Base-by-base conservation (phyloP, 1,284 basidiomycete species). In the Ceratobasidium sp. region DNA sequence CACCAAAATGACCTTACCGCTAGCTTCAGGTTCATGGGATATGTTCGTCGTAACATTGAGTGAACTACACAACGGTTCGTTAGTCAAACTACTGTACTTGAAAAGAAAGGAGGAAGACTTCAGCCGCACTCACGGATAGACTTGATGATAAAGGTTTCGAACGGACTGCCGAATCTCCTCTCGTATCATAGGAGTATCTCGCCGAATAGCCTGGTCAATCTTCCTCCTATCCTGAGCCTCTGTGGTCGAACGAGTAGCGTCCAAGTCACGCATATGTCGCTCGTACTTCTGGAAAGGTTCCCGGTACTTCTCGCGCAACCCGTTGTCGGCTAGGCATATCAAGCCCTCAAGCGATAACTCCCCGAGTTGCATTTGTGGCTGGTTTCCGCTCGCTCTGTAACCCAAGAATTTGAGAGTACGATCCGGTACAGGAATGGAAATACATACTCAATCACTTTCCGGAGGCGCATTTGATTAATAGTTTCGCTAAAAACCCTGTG, bases 51-150 rank as follows among this genome's bases (percentile, higher is more conserved):
- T 61, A n/a, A 75, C 12, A n/a, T 51, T 20, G 39, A 75, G 26
- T 12, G 71, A 71, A 6, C 71, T 75, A 10, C 3, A 13, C 6
- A 39, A 33, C 2, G 18, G 26, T 44, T 15, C 4, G n/a, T 15
- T n/a, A 20, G 40, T 46, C 33, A 26, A 13, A 10, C 15, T 26
- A 33, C 3, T 26, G 20, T 20, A 0, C 13, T 18, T 55, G 13
- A 69, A 23, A 33, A 33, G 33, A 33, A 1, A 4, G 33, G 33
- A 1, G 0, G 42, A n/a, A 23, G 39, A 18, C 13, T 23, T 6
- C 9, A 49, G 46, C 6, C 20, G 12, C 33, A 64, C 72, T 64
- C n/a, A 75, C 72, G 61, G 72, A n/a, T 75, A 75, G 5, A 75
- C 18, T 3, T 26, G 13, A 10, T 23, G 2, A 44, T 64, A 64